A percentile compares a stretch with the other conserved stretches of the same genome.
phyloP scores from a whole-genome alignment of 192 early-diverging fungal species.

The Funneliformis geosporum region DNA sequence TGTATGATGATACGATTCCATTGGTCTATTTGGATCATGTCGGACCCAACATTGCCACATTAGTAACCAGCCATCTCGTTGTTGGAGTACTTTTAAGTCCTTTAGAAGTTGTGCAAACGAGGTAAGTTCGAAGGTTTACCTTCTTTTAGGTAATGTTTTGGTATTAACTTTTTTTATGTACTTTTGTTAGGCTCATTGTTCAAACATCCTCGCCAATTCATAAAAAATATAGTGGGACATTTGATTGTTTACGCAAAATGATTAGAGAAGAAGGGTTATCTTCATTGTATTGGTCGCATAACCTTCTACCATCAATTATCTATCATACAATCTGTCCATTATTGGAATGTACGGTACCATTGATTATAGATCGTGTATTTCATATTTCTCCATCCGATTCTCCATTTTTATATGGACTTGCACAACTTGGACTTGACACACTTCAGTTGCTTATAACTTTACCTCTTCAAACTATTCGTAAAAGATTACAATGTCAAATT shows the following conservation, averaged over 20 bases:
- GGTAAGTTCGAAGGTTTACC: conserved; percentile 49
- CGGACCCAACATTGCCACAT: conserved; percentile 67
- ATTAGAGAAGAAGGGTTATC: conserved; percentile 71
- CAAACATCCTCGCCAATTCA: conserved; percentile 76
- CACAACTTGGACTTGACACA: conserved; percentile 67
- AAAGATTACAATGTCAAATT: conserved; percentile 83
- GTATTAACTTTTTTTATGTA: neutral
- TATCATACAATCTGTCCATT: conserved; percentile 77
- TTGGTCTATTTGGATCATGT: conserved; percentile 59
- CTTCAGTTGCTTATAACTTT: conserved; percentile 73
- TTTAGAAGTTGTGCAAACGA: conserved; percentile 84
- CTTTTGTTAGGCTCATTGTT: conserved; percentile 65
- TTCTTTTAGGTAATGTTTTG: neutral
- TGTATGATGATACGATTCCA: conserved; percentile 86
- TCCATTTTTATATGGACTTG: conserved; percentile 60
- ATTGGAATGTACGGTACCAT: conserved; percentile 62
- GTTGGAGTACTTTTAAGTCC: conserved; percentile 85
- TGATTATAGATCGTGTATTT: conserved; percentile 69
- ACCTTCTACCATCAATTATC: conserved; percentile 77
- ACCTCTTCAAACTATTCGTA: conserved; percentile 86
- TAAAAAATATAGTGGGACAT: conserved; percentile 79
- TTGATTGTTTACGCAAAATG: conserved; percentile 78
- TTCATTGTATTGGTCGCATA: conserved; percentile 70
- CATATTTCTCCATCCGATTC: conserved; percentile 60
- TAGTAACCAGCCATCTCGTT: conserved; percentile 70